Evolutionary conservation across 352 stramenopile species (phyloP).

Genomic region (Peronosclerospora sorghi): DNA sequence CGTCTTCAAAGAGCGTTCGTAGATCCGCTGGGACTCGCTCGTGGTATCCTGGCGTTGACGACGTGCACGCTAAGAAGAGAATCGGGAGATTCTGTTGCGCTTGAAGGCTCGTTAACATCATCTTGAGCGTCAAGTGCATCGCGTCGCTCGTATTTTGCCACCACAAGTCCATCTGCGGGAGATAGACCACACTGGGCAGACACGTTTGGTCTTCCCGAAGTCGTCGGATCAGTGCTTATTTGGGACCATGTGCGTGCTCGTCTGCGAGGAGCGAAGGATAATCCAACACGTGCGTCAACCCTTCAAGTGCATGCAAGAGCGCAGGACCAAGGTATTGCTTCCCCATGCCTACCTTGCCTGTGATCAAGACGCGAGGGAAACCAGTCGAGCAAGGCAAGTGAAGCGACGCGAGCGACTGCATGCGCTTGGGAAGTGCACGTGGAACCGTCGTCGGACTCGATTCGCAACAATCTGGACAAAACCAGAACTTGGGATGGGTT

Average conservation of each 20-base stretch:
- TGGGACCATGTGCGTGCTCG: slow-evolving; percentile 41
- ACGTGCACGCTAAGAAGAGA: slow-evolving; percentile 67
- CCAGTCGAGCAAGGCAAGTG: slow-evolving; percentile 43
- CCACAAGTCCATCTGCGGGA: slow-evolving; percentile 69
- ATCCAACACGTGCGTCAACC: slow-evolving; percentile 72
- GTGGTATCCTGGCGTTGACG: slow-evolving; percentile 19
- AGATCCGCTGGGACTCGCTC: slow-evolving; percentile 33
- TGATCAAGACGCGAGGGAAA: slow-evolving; percentile 63
- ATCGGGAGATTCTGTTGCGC: slow-evolving; percentile 54
- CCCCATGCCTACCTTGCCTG: slow-evolving; percentile 47
- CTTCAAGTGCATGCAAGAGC: slow-evolving; percentile 68
- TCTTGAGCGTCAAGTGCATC: slow-evolving; percentile 66
- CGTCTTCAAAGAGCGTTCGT: slow-evolving; percentile 44
- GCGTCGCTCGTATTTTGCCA: slow-evolving; percentile 62
- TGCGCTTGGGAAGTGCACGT: slow-evolving; percentile 15
- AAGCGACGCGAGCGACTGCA: slow-evolving; percentile 18
- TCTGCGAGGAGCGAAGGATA: slow-evolving; percentile 69
- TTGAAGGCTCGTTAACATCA: slow-evolving; percentile 74
- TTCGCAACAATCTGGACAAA: slow-evolving; percentile 41
- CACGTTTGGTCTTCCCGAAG: slow-evolving; percentile 68
- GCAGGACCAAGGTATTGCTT: slow-evolving; percentile 56
- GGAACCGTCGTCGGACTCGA: slow-evolving; percentile 17
- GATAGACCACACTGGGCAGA: slow-evolving; percentile 66
- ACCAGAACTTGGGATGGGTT: slow-evolving; percentile 22
- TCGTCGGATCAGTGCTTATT: slow-evolving; percentile 69